These are phyloP conservation scores for Tetrahymena malaccensis DNA, from an alignment of 73 alveolate species.

Conservation along the genomic window DNA sequence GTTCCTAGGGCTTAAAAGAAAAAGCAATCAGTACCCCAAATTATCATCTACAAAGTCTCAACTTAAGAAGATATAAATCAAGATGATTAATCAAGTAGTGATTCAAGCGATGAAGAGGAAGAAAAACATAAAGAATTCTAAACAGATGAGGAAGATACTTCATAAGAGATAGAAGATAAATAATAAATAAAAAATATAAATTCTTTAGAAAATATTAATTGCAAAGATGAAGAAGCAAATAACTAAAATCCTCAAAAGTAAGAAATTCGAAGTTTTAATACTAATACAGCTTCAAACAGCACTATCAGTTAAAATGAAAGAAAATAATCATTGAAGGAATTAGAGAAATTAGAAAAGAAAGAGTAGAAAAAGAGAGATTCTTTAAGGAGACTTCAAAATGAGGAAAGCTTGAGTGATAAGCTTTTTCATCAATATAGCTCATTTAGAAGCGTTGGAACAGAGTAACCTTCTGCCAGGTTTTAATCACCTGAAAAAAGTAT, in stretches of 20 bases:
- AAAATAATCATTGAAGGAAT: not conserved
- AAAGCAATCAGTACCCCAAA: not conserved
- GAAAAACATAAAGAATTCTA: too few relatives aligned
- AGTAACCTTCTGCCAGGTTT: not conserved
- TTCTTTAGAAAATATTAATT: not conserved
- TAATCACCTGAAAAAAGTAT: not conserved
- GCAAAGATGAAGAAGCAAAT: not conserved
- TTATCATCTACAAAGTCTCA: not conserved
- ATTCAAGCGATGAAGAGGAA: not conserved
- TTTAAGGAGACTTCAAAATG: not conserved
- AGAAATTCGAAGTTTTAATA: not conserved
- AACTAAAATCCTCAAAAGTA: too few relatives aligned
- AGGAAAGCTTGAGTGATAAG: not conserved
- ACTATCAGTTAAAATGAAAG: not conserved
- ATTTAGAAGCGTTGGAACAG: not conserved
- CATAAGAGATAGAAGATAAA: not conserved
- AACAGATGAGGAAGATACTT: not conserved
- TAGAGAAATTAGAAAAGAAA: not conserved
- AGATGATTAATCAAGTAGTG: not conserved
- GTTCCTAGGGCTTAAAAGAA: not conserved
- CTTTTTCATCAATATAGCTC: not conserved
- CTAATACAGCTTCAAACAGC: not conserved
- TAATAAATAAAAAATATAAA: too few relatives aligned
- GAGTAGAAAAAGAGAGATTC: not conserved
- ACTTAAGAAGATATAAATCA: not conserved